A percentile compares a stretch with the other conserved stretches of the same genome.
These are phyloP conservation scores for Passiflora organensis DNA, from an alignment of 345 rosid species.

Conservation along the genomic window DNA sequence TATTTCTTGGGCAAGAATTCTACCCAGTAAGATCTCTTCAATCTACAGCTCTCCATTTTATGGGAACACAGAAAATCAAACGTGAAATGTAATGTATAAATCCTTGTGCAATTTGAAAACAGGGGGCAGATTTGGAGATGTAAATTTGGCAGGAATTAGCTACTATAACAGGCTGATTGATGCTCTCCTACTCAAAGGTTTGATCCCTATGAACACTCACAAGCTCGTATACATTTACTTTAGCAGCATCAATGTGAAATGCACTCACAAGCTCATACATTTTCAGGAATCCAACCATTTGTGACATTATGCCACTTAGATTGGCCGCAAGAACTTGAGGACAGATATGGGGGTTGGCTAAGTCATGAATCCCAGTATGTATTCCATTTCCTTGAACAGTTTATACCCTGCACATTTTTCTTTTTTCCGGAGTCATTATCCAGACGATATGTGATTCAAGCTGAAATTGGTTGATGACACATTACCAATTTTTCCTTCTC, in stretches of 20 bases:
- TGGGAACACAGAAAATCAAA: not conserved
- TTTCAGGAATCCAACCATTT: slow-evolving; percentile 17
- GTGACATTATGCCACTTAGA: slow-evolving; percentile 17
- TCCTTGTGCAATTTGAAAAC: not conserved
- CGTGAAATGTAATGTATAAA: not conserved
- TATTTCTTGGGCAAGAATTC: slow-evolving; percentile 17
- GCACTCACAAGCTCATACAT: no score
- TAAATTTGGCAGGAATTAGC: slow-evolving; percentile 15
- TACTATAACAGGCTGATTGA: slow-evolving; percentile 19
- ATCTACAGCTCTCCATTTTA: no score
- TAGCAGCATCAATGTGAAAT: no score
- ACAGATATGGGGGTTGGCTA: slow-evolving; percentile 17
- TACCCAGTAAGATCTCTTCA: slow-evolving; percentile 15
- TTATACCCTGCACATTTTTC: no score
- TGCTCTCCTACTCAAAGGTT: slow-evolving; percentile 15
- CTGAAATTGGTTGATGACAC: no score
- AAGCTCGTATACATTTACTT: no score
- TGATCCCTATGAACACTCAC: no score
- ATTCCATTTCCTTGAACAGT: no score
- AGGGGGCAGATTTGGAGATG: slow-evolving; percentile 21
- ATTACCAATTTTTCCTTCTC: no score
- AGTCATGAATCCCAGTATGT: slow-evolving; percentile 16
- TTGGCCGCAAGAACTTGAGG: slow-evolving; percentile 19
- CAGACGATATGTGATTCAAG: no score
- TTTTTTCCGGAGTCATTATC: no score